Evolutionary conservation across 2,329 filamentous ascomycete genomes (phyloP), one percentile per base, ranked within the genome.

Genomic region (Stemphylium lycopersici): DNA sequence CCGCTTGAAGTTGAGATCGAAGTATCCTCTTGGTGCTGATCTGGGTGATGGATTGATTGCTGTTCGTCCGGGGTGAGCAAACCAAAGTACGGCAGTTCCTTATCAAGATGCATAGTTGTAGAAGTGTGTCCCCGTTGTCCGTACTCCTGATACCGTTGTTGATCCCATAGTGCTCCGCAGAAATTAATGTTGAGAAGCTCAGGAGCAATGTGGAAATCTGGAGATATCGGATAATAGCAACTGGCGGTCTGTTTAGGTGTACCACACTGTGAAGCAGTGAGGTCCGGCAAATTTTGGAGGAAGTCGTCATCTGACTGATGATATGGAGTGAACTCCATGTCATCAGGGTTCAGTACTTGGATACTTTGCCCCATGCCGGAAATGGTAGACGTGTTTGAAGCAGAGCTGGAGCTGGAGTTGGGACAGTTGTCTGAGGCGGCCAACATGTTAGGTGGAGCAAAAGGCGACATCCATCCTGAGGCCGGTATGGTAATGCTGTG

Each of bases 51-150:
- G 20, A 15, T n/a, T 26, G 36, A 13, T 20, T 29, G 20, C 12
- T 34, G 42, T 11, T 45, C 37, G 2, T 47, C 42, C 8, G 42
- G 49, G 6, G 42, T 52, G 12, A 52, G 43, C 7, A 52, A 41
- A 34, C 43, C 49, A 52, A 41, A 52, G 42, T 52, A 52, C 2
- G 49, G 49, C 3, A 48, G 36, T 20, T 31, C 42, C 36, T 52
- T 43, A 3, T 40, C 20, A 4, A 48, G 36, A n/a, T 36, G 20
- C 29, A 36, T 41, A 13, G 42, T n/a, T 8, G 41, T 40, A 26
- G 49, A 40, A n/a, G 24, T 15, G 2, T 16, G 11, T 18, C 40
- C 24, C 16, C 39, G 15, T 18, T 52, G 42, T 29, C 37, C 34
- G 12, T 39, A 34, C 7, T 47, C 44, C 2, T 20, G 29, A 15